Evolutionary conservation across 2,329 filamentous ascomycete genomes (phyloP).

Genomic region (Colletotrichum somersetense): DNA sequence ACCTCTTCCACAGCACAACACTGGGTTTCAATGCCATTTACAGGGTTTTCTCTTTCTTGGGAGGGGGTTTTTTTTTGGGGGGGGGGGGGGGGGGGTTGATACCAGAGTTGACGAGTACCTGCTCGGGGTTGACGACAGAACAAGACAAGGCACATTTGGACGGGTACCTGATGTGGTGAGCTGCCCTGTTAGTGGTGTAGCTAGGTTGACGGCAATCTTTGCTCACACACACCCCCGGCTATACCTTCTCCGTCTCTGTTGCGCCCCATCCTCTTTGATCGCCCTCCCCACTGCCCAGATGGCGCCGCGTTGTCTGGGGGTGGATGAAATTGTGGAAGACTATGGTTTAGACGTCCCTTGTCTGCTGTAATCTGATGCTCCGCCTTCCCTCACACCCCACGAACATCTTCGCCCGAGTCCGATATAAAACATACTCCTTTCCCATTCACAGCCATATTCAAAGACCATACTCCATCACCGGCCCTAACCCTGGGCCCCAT

Average conservation of each 20-base stretch:
- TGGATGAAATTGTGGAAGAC: conserved; percentile 29
- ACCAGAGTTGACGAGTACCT: conserved; percentile 2
- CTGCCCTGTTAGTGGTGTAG: conserved; percentile 19
- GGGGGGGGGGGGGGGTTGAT: too few species aligned
- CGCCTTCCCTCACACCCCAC: neutral
- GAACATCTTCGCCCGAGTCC: neutral
- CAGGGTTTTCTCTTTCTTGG: neutral
- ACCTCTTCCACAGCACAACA: conserved; percentile 7
- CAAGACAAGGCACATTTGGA: neutral
- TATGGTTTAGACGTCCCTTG: conserved; percentile 23
- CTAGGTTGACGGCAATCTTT: conserved; percentile 10
- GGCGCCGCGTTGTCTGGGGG: conserved; percentile 11
- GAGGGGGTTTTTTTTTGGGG: too few species aligned
- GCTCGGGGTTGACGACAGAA: neutral
- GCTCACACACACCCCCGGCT: conserved; percentile 4
- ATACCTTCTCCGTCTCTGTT: conserved; percentile 13
- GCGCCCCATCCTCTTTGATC: conserved; percentile 27
- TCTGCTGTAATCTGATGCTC: conserved; percentile 22
- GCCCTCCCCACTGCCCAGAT: conserved; percentile 9
- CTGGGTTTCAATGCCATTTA: neutral
- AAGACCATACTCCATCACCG: neutral
- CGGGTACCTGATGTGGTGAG: conserved; percentile 21
- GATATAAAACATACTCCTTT: conserved; percentile 23
- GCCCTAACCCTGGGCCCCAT: conserved; percentile 13
- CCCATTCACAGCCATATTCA: conserved; percentile 14